Evolutionary conservation across 441 rosid species (phyloP), one percentile per base, ranked within the genome.

Genomic region (Croton setiger): DNA sequence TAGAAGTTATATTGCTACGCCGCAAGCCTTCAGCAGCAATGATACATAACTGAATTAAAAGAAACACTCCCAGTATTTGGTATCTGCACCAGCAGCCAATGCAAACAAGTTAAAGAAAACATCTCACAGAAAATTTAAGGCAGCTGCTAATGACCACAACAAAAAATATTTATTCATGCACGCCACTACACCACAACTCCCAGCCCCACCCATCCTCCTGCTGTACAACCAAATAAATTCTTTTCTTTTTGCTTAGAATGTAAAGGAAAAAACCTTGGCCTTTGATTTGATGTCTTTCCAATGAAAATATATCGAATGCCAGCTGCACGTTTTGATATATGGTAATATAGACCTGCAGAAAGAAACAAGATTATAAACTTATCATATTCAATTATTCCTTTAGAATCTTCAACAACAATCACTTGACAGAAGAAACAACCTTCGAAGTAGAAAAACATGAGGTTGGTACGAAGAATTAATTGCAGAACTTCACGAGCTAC

Each of bases 381-480:
- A 70, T 69, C 45, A 43, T 51, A 27, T 17, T 60, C 23, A 39
- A 74, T 80, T 51, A 61, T 18, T 14, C 43, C 11, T 53, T 52
- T 20, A 35, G 10, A 36, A 72, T 49, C 35, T 39, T 18, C 62
- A 45, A 52, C 10, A 33, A 71, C 54, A 63, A 54, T 55, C 43
- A 68, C 49, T 20, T 35, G 48, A 66, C 45, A 27, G 20, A 48
- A 21, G 54, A 54, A 58, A 14, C 76, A 64, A 94, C 98, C 99
- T 94, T 94, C 97, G 69, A 92, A 94, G 85, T 94, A 92, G 88
- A 94, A 94, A 76, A 94, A 86, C 99, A 94, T 90, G 67, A 90
- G 83, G 77, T 94, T 94, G 58, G 94, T 82, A 58, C 98, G 97
- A 62, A 94, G 86, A 79, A 87, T 60, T 73, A 90, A 73, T 78